A percentile compares a stretch with the other conserved stretches of the same genome.
Evolutionary conservation across 1,284 basidiomycete species (phyloP).

Genomic region (Apiotrichum mycotoxinovorans): DNA sequence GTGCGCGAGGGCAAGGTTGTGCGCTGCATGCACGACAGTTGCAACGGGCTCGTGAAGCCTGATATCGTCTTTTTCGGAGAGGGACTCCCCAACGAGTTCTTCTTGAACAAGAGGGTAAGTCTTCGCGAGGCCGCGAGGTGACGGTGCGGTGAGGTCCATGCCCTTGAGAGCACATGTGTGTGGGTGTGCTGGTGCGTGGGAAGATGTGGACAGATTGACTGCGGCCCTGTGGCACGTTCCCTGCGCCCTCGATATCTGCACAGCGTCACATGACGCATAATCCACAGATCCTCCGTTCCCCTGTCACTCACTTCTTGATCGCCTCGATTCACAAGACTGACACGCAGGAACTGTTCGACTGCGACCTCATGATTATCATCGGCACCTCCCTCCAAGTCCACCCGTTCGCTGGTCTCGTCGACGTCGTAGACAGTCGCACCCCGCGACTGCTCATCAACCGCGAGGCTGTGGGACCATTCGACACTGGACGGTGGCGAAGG

Average conservation of each 20-base stretch:
- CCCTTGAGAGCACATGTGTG: too few relatives aligned
- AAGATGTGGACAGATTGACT: too few relatives aligned
- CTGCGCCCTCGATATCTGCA: too few relatives aligned
- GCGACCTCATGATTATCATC: slow-evolving; percentile 84
- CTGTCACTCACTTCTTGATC: too few relatives aligned
- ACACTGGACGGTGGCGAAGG: background rate
- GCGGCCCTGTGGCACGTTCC: too few relatives aligned
- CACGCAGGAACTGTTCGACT: slow-evolving; percentile 38
- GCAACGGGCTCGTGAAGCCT: slow-evolving; percentile 75
- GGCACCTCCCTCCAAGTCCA: slow-evolving; percentile 71
- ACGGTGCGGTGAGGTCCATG: too few relatives aligned
- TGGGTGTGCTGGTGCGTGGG: too few relatives aligned
- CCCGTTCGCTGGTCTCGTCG: slow-evolving; percentile 56
- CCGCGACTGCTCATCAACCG: slow-evolving; percentile 57
- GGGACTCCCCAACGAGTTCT: slow-evolving; percentile 51
- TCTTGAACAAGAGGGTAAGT: slow-evolving; percentile 36
- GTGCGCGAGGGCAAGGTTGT: slow-evolving; percentile 62
- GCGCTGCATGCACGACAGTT: slow-evolving; percentile 55
- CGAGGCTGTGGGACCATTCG: slow-evolving; percentile 53
- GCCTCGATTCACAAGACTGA: background rate
- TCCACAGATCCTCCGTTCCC: background rate
- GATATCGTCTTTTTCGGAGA: slow-evolving; percentile 97
- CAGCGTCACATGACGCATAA: too few relatives aligned
- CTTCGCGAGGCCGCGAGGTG: background rate
- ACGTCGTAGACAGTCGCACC: slow-evolving; percentile 47